A percentile compares a stretch with the other conserved stretches of the same genome.
These are phyloP conservation scores for Mycena floridula DNA, from an alignment of 768 basidiomycete genomes.

Conservation along the genomic window DNA sequence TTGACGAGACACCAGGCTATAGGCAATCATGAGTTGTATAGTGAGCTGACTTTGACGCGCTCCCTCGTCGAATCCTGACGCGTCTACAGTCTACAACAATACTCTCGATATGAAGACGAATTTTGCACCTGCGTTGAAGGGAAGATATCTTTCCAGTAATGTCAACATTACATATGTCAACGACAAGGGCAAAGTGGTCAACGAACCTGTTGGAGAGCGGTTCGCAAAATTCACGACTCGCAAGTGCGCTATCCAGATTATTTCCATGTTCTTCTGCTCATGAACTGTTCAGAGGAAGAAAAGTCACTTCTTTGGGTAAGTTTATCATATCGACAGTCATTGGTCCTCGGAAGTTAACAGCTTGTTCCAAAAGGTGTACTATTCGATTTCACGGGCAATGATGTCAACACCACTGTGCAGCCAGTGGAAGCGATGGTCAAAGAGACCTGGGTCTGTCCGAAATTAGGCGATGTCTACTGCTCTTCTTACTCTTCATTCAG, in stretches of 20 bases:
- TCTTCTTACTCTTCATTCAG: slow-evolving; percentile 26
- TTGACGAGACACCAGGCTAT: too few relatives aligned
- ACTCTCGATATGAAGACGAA: slow-evolving; percentile 65
- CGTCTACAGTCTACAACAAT: slow-evolving; percentile 69
- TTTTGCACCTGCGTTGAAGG: slow-evolving; percentile 60
- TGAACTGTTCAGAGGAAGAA: slow-evolving; percentile 41
- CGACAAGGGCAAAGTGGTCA: slow-evolving; percentile 28
- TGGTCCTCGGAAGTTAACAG: too few relatives aligned
- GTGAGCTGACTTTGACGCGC: neutral
- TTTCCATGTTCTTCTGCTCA: neutral
- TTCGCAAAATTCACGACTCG: slow-evolving; percentile 69
- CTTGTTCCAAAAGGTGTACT: too few relatives aligned
- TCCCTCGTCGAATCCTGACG: slow-evolving; percentile 45
- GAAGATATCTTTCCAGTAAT: slow-evolving; percentile 79
- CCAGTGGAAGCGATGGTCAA: slow-evolving; percentile 69
- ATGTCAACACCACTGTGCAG: slow-evolving; percentile 69
- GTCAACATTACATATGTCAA: slow-evolving; percentile 73
- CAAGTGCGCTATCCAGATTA: slow-evolving; percentile 39
- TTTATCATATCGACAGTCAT: too few relatives aligned
- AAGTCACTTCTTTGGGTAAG: slow-evolving; percentile 75
- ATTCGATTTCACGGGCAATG: slow-evolving; percentile 71
- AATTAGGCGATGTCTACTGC: neutral
- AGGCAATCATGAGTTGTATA: neutral
- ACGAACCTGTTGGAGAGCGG: slow-evolving; percentile 37
- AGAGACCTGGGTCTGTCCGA: slow-evolving; percentile 65